phyloP scores from a whole-genome alignment of 768 basidiomycete genomes.

The Roridomyces roridus region DNA sequence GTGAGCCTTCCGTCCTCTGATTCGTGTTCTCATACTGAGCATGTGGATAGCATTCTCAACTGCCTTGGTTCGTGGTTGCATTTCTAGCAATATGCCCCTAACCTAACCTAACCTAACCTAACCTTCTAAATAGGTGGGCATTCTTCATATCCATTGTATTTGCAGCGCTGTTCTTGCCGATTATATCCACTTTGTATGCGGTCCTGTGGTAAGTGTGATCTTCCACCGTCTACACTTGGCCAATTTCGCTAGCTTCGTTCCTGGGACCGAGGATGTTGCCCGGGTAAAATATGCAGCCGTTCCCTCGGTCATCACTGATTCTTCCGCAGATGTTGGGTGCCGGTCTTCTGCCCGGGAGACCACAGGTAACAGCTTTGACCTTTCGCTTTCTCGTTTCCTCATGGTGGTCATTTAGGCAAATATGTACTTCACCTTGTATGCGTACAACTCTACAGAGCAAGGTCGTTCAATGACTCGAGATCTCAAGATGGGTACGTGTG shows the following conservation, averaged over 20 bases:
- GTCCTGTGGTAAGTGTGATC: conserved; percentile 45
- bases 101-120: no score
- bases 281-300: conserved; percentile 25
- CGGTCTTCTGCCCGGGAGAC: conserved; percentile 51
- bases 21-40: neutral
- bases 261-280: conserved; percentile 35
- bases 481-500: conserved; percentile 52
- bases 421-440: conserved; percentile 47
- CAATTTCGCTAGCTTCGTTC: conserved; percentile 12
- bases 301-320: neutral
- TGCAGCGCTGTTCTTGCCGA: conserved; percentile 53
- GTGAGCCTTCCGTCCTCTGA: neutral
- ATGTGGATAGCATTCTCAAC: conserved; percentile 19
- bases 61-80: conserved; percentile 21
- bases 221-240: neutral
- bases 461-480: conserved; percentile 42
- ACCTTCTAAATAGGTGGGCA: conserved; percentile 49
- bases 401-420: conserved; percentile 43
- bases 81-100: neutral
- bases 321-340: conserved; percentile 54
- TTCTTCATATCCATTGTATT: conserved; percentile 59
- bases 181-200: conserved; percentile 60
- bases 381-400: neutral
- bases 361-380: conserved; percentile 18
- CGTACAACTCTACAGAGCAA: conserved; percentile 22